Evolutionary conservation across 805 yeast species (phyloP), one percentile per base, ranked within the genome.

Genomic region (Teunomyces funiuensis): DNA sequence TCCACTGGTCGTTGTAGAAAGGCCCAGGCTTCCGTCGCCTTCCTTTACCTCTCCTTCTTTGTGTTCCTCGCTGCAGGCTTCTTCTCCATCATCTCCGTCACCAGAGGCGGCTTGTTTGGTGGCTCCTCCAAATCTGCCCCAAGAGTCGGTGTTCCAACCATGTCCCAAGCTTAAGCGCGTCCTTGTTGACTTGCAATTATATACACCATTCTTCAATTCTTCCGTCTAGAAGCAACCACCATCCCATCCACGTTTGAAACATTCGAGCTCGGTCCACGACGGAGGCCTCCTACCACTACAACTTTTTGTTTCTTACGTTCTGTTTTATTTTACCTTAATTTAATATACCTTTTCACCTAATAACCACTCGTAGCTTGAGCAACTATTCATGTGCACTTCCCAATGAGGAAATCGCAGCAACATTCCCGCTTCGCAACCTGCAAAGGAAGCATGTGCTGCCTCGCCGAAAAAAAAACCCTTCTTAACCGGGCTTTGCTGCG

Each of bases 1-100:
- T 74, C 83, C 31, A 58, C 71, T 16, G 86, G 80, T 59, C 82
- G 98, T 76, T 93, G 99, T 75, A 87, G 97, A 77, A 83, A 88
- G 73, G 89, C 95, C 42, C 98, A 93, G 77, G 88, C 88, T 48
- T 65, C 84, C 14, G 76, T 74, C 54, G 89, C 90, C 39, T 86
- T 87, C 81, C 76, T 85, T 60, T 93, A 80, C 84, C 83, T 93
- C 67, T 77, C 93, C 43, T 82, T 85, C 76, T 79, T 82, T 61
- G 67, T 83, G 63, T 85, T 88, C 65, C 65, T 88, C 50, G 85
- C 76, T 55, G 79, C 89, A 33, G 64, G 76, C 46, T 73, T 80
- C 40, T 64, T 85, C 65, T 63, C 80, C 57, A 63, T 76, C 49
- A 83, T 87, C 49, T 74, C 78, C 51, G 70, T 79, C 52, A 65